Base-by-base conservation (phyloP, 768 basidiomycete species). In the Glaciozyma martinii region DNA sequence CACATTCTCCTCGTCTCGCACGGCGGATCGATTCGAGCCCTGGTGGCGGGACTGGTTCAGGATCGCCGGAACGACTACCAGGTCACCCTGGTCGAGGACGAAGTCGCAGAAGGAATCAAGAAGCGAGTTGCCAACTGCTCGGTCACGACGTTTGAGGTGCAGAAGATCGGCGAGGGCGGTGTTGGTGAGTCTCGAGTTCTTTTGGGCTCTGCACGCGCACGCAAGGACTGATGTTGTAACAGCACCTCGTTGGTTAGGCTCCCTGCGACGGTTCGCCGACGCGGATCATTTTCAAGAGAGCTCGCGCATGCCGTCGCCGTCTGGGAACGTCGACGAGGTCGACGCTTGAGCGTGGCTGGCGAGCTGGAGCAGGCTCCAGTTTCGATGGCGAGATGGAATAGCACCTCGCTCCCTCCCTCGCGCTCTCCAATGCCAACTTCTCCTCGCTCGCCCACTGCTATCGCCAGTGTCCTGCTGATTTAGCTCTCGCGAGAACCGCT, bases 51-150 rank as follows among this genome's bases (percentile, higher is more conserved):
- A 5, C 58, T 70, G 21, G 29, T 64, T 40, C 23, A 25, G 4
- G 61, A 60, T 3, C 58, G 55, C 27, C n/a, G n/a, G 16, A 27
- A 30, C 7, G n/a, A 23, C 1, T 66, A 59, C 29, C 37, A 40
- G 37, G 15, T 40, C 37, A n/a, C 42, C 0, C 23, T 67, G n/a
- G 32, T 3, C 9, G 13, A 65, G 27, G 64, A 61, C 0, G 21
- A 40, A 12, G 49, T 46, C 12, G 62, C 65, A 33, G 62, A 61
- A 40, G 49, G n/a, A 9, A 53, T 50, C 55, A 27, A 62, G n/a
- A 50, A 29, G 54, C 57, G 69, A 54, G 65, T 70, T 23, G 65
- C 56, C 3, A 70, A 70, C 46, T 70, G 69, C 44, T 63, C 62
- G 16, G 49, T 66, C 21, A 70, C 69, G 44, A 32, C 53, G 21